A percentile compares a stretch with the other conserved stretches of the same genome.
phyloP scores from a whole-genome alignment of 768 basidiomycete genomes.

The Podaxis sp. region DNA sequence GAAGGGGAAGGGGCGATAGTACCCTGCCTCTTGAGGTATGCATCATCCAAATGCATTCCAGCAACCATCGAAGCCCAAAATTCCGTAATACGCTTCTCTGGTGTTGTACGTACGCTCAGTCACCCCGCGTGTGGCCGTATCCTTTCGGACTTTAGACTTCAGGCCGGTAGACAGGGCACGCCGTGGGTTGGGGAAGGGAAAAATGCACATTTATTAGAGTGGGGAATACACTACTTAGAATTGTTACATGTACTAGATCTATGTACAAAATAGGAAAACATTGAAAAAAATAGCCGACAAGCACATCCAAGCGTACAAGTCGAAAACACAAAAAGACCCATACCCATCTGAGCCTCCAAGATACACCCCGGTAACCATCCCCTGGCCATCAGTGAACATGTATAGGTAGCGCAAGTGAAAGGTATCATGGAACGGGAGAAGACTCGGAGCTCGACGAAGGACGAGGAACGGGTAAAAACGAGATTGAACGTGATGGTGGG shows the following conservation, averaged over 20 bases:
- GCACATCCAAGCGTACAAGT: background rate
- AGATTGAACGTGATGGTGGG: background rate
- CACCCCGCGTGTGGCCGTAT: too few relatives aligned
- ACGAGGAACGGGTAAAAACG: background rate
- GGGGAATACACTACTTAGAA: background rate
- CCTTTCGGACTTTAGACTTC: too few relatives aligned
- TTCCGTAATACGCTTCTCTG: too few relatives aligned
- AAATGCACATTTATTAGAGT: background rate
- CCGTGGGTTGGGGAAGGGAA: background rate
- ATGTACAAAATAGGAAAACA: background rate
- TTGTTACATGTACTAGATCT: conserved; percentile 6
- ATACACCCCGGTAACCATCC: too few relatives aligned
- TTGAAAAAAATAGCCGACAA: background rate
- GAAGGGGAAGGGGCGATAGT: background rate
- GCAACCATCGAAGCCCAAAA: too few relatives aligned
- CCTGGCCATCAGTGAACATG: too few relatives aligned
- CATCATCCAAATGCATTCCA: background rate
- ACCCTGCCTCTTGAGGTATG: background rate
- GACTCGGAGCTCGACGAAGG: background rate
- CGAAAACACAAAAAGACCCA: too few relatives aligned
- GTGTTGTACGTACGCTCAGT: too few relatives aligned
- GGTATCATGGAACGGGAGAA: background rate
- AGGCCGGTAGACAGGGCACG: background rate
- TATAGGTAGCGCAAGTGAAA: background rate
- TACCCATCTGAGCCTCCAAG: too few relatives aligned